Evolutionary conservation across 2,329 filamentous ascomycete genomes (phyloP).

Genomic region (Botryosphaeria dothidea): DNA sequence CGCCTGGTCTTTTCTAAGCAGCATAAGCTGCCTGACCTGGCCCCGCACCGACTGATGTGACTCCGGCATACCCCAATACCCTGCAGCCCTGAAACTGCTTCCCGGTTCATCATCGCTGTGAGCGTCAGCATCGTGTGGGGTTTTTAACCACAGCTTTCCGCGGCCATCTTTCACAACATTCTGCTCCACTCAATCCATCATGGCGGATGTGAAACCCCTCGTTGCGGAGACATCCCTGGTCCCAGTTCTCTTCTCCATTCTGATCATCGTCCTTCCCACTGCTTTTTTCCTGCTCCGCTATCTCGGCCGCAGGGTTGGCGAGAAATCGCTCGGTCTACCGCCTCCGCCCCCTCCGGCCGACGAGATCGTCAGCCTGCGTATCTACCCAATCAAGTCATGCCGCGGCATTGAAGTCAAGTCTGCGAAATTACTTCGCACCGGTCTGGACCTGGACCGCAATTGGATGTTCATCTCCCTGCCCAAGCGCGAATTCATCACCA

Average conservation of each 20-base stretch:
- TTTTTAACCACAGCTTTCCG: too few species aligned
- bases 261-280: background rate
- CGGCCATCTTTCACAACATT: too few species aligned
- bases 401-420: conserved; percentile 59
- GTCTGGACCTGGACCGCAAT: conserved; percentile 62
- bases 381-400: conserved; percentile 69
- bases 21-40: too few species aligned
- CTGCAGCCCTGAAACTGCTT: too few species aligned
- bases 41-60: too few species aligned
- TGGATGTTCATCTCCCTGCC: conserved; percentile 66
- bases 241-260: background rate
- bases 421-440: conserved; percentile 55
- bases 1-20: too few species aligned
- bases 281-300: conserved; percentile 11
- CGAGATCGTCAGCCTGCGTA: conserved; percentile 51
- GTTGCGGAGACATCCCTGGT: background rate
- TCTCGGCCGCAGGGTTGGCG: background rate
- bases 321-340: background rate
- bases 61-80: too few species aligned
- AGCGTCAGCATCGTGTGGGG: too few species aligned
- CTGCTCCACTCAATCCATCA: too few species aligned
- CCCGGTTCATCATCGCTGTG: too few species aligned
- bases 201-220: background rate
- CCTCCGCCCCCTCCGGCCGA: conserved; percentile 38
- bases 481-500: conserved; percentile 60